phyloP scores from a whole-genome alignment of 2,329 filamentous ascomycete genomes.

The Fusarium coicis region DNA sequence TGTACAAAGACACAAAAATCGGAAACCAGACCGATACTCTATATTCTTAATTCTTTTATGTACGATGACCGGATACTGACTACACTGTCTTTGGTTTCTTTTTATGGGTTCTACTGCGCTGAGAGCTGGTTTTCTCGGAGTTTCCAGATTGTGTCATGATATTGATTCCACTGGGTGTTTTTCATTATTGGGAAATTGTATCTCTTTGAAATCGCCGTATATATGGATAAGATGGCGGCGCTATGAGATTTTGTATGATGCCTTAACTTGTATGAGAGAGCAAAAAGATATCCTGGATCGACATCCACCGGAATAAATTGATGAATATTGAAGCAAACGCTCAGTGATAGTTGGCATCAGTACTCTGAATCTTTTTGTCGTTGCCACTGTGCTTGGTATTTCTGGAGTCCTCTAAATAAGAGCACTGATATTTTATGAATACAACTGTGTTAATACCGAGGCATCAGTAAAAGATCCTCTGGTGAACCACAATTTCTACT shows the following conservation, averaged over 20 bases:
- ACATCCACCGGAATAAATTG: slow-evolving; percentile 15
- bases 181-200: slow-evolving; percentile 4
- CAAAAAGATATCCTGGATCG: slow-evolving; percentile 10
- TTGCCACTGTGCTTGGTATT: not conserved
- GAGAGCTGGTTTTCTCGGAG: slow-evolving; percentile 37
- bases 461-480: not conserved
- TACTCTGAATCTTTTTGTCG: not conserved
- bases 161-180: slow-evolving; percentile 10
- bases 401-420: not conserved
- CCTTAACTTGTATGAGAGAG: not conserved
- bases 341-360: not conserved
- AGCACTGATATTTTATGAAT: too few species aligned
- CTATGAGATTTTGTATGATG: slow-evolving; percentile 6
- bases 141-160: slow-evolving; percentile 20
- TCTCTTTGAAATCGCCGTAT: not conserved
- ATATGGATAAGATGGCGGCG: slow-evolving; percentile 16
- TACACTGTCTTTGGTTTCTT: not conserved
- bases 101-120: not conserved
- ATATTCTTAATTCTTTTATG: slow-evolving; percentile 27
- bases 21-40: slow-evolving; percentile 32
- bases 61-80: slow-evolving; percentile 26
- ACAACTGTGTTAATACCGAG: not conserved
- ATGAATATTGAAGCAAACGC: not conserved
- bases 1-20: slow-evolving; percentile 9
- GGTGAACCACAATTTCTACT: not conserved